Evolutionary conservation across 768 basidiomycete genomes (phyloP).

Genomic region (Leccinum disarticulatum): DNA sequence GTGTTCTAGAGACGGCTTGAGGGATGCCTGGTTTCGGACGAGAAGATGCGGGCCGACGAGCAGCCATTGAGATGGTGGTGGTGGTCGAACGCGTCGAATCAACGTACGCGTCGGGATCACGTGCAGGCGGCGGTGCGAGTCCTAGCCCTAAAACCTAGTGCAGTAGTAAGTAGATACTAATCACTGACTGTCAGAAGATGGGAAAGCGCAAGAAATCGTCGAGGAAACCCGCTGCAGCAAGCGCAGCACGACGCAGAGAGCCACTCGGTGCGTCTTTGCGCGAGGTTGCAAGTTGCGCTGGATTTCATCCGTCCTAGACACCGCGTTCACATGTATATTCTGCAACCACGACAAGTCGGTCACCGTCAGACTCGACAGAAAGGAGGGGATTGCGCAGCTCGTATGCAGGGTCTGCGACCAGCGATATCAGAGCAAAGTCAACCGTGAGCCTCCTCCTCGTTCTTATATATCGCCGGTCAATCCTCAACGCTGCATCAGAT

Average conservation of each 20-base stretch:
- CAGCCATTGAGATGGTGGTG: slow-evolving; percentile 49
- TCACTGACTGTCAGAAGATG: slow-evolving; percentile 43
- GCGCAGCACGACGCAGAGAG: slow-evolving; percentile 61
- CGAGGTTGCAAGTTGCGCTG: slow-evolving; percentile 3
- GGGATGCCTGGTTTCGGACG: slow-evolving; percentile 36
- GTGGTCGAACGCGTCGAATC: slow-evolving; percentile 32
- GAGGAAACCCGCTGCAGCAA: slow-evolving; percentile 69
- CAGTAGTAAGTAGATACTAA: not conserved
- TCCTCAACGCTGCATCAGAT: slow-evolving; percentile 48
- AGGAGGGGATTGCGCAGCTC: slow-evolving; percentile 79
- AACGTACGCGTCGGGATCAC: slow-evolving; percentile 36
- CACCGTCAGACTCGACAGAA: slow-evolving; percentile 79
- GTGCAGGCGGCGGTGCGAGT: slow-evolving; percentile 11
- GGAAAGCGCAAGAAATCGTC: slow-evolving; percentile 92
- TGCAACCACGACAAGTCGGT: slow-evolving; percentile 91
- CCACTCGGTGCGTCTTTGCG: slow-evolving; percentile 57
- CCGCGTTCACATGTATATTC: slow-evolving; percentile 82
- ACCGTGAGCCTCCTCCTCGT: slow-evolving; percentile 54
- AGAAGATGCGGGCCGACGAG: slow-evolving; percentile 56
- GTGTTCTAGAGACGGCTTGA: slow-evolving; percentile 43
- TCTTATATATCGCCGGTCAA: not conserved
- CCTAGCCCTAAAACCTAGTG: not conserved
- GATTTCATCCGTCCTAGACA: slow-evolving; percentile 47
- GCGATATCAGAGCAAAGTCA: slow-evolving; percentile 83
- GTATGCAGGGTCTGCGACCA: slow-evolving; percentile 86